Evolutionary conservation across 805 yeast genomes (phyloP), one percentile per base, ranked within the genome.

Genomic region (Ogataea methylovora): DNA sequence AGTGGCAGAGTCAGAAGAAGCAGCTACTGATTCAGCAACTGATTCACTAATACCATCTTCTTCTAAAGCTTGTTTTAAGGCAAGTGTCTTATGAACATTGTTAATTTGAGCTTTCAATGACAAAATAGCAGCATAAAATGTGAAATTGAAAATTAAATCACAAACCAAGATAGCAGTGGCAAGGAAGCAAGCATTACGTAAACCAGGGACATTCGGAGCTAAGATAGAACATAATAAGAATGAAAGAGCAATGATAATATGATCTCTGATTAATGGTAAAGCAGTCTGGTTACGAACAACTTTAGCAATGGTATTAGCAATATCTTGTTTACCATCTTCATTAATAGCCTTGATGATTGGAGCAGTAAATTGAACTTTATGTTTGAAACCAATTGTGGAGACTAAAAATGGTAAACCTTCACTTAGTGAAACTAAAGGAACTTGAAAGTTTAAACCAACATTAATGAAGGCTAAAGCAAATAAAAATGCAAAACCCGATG

Each of bases 361-460:
- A 15, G 71, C 61, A 1, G 96, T 81, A 42, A 87, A 69, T 10
- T 75, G 66, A 14, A 85, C 73, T 50, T 88, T 86, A 55, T 84
- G 83, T 54, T 85, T 87, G 60, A 90, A 90, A 2, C 97, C 98
- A 51, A 90, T 76, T 4, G 86, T 79, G 15, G 94, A 86, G 16
- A 90, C 94, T 51, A 90, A 71, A 58, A 90, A 90, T 16, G 98
- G 98, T 30, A 90, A 61, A 23, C 97, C 97, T 61, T 90, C 97
- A 37, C 87, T 74, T 44, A 90, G 66, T 36, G 84, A 76, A 36
- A 84, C 63, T 36, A 85, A 65, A 8, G 94, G 77, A 22, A 90
- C 79, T 33, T 71, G 71, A 30, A 74, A 61, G 24, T 74, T 71
- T 31, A 83, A 60, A 21, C 73, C 49, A 37, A 70, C 67, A 23